Conservation (phyloP, 2,329 filamentous ascomycete genomes). For the Bipolaris victoriae region DNA sequence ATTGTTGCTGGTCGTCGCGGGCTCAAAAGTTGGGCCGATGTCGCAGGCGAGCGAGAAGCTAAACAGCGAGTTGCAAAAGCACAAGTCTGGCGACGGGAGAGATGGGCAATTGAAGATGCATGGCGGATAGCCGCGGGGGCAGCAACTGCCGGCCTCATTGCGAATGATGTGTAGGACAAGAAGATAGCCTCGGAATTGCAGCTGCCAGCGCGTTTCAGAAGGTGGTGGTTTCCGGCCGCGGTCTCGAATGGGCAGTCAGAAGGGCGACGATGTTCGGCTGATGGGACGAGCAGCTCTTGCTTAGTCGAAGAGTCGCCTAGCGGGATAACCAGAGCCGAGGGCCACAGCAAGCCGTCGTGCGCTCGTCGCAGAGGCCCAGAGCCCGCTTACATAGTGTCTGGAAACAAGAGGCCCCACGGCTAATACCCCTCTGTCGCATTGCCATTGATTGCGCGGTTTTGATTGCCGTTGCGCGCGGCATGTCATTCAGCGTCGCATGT, state of each 20-base stretch:
- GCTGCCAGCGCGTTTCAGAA: constrained; percentile 15
- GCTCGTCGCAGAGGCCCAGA: constrained; percentile 14
- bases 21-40: constrained; percentile 29
- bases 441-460: constrained; percentile 10
- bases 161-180: constrained; percentile 13
- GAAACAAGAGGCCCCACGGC: constrained; percentile 6
- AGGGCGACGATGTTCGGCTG: constrained; percentile 19
- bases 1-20: constrained; percentile 20
- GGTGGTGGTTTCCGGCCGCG: constrained; percentile 36
- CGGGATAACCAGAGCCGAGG: constrained; percentile 43
- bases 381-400: too few species aligned
- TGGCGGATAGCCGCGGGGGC: constrained; percentile 36
- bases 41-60: constrained; percentile 32
- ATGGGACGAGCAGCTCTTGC: constrained; percentile 10
- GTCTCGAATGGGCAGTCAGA: constrained; percentile 25
- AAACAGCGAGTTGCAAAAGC: constrained; percentile 42
- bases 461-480: constrained; percentile 22
- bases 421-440: constrained; percentile 16
- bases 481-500: too few species aligned
- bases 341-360: constrained; percentile 23
- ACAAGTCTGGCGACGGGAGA: constrained; percentile 30
- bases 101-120: constrained; percentile 28
- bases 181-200: constrained; percentile 38
- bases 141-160: constrained; percentile 42
- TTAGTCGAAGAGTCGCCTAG: constrained; percentile 25